Conservation (phyloP, 192 early-diverging fungal species). For the Jimgerdemannia flammicorona region DNA sequence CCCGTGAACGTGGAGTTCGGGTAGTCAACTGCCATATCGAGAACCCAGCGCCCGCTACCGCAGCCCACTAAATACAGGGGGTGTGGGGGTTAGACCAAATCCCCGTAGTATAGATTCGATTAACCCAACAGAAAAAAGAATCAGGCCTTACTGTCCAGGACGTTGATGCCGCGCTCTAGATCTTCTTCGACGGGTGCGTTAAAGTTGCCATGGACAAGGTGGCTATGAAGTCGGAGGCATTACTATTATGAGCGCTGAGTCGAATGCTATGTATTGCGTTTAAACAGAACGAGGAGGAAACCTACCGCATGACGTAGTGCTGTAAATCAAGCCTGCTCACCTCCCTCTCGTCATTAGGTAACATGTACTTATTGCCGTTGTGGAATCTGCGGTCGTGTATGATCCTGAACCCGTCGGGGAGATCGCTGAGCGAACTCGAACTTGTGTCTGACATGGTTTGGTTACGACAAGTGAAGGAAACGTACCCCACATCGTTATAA, state of each 20-base stretch:
- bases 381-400: background rate
- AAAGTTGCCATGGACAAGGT: conserved; percentile 12
- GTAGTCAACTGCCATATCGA: conserved; percentile 18
- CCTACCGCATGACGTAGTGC: background rate
- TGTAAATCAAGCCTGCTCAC: conserved; percentile 3
- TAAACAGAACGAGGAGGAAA: background rate
- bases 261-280: background rate
- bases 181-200: conserved; percentile 7
- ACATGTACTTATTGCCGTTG: background rate
- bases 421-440: background rate
- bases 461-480: too few species aligned
- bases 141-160: conserved; percentile 8
- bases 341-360: conserved; percentile 9
- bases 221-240: background rate
- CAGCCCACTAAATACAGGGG: background rate
- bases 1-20: conserved; percentile 8
- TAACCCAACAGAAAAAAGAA: too few species aligned
- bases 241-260: background rate
- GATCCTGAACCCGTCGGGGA: background rate
- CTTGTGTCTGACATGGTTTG: background rate
- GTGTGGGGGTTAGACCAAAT: too few species aligned
- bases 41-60: conserved; percentile 7
- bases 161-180: conserved; percentile 15
- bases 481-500: too few species aligned
- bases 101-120: too few species aligned